Percentiles rank a stretch among this genome's conserved stretches.
These are phyloP conservation scores for Pelagomonas calceolata DNA, from an alignment of 108 stramenopile genomes.

Conservation along the genomic window DNA sequence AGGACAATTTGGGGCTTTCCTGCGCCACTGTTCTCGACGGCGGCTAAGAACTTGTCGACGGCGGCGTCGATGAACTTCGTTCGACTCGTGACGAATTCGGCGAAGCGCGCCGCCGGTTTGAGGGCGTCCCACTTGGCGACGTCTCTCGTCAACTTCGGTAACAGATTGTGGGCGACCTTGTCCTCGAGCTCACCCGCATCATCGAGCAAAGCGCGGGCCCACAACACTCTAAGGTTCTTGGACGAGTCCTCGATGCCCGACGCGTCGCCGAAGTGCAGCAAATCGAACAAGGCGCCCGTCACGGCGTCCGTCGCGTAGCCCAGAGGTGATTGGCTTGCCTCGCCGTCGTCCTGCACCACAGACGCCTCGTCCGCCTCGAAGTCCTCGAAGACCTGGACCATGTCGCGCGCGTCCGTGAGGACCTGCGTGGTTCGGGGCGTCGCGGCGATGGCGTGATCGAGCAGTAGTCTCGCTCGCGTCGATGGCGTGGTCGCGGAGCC, in stretches of 20 bases:
- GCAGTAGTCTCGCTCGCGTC: too few species aligned
- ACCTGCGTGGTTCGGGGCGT: too few species aligned
- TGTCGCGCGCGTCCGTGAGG: too few species aligned
- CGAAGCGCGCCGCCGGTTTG: conserved; percentile 1
- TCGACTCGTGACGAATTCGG: conserved; percentile 3
- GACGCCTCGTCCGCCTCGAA: too few species aligned
- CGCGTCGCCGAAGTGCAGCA: conserved; percentile 2
- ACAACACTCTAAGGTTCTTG: conserved; percentile 26
- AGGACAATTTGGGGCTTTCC: background rate
- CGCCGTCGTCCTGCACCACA: too few species aligned
- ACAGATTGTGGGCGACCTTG: conserved; percentile 3
- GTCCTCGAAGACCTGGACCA: too few species aligned
- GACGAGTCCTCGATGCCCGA: conserved; percentile 18
- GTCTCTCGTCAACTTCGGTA: conserved; percentile 3
- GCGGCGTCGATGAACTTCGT: conserved; percentile 11
- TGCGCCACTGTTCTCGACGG: background rate
- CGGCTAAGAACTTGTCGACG: conserved; percentile 1
- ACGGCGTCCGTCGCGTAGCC: background rate
- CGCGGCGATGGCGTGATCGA: too few species aligned
- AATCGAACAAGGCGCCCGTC: background rate
- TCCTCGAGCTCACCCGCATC: conserved; percentile 17
- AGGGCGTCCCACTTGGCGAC: conserved; percentile 2
- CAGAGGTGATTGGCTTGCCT: background rate
- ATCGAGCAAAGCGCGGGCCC: conserved; percentile 28
- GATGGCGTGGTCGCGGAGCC: too few species aligned